Conservation (phyloP, 345 rosid species). For the Passiflora organensis region DNA sequence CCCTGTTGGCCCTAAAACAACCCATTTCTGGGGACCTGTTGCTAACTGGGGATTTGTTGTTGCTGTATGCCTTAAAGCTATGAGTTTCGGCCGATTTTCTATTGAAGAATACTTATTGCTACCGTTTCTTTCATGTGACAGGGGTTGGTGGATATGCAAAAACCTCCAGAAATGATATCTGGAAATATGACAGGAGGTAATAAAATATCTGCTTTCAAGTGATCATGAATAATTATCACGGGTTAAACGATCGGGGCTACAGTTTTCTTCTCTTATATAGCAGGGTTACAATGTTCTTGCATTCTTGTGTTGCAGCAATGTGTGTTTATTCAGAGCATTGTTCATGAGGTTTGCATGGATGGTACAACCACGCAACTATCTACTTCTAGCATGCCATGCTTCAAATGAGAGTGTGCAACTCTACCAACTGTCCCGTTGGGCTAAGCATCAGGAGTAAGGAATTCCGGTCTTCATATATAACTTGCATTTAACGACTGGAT, state of each 20-base stretch:
- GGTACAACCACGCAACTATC: conserved; percentile 82
- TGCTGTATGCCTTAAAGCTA: conserved; percentile 29
- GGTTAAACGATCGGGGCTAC: neutral
- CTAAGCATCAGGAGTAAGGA: conserved; percentile 31
- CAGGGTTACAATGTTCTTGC: no score
- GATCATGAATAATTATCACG: neutral
- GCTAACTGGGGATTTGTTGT: conserved; percentile 36
- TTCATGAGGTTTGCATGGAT: conserved; percentile 94
- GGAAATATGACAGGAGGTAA: conserved; percentile 80
- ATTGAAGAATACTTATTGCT: no score
- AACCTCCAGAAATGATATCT: conserved; percentile 94
- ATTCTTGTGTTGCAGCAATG: conserved; percentile 45
- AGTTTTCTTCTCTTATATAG: neutral
- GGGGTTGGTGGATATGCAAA: conserved; percentile 88
- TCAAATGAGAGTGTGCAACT: conserved; percentile 96
- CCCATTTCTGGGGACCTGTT: conserved; percentile 58
- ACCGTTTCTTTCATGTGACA: conserved; percentile 26
- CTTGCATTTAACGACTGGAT: no score
- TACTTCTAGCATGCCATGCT: conserved; percentile 86
- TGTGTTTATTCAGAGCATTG: conserved; percentile 65
- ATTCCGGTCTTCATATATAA: neutral
- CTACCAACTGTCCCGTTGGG: conserved; percentile 90
- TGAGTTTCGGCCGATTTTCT: conserved; percentile 6
- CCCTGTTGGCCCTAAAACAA: conserved; percentile 49
- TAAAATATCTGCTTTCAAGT: neutral